Evolutionary conservation across 768 basidiomycete genomes (phyloP).

Genomic region (Leccinum longicurvipes): DNA sequence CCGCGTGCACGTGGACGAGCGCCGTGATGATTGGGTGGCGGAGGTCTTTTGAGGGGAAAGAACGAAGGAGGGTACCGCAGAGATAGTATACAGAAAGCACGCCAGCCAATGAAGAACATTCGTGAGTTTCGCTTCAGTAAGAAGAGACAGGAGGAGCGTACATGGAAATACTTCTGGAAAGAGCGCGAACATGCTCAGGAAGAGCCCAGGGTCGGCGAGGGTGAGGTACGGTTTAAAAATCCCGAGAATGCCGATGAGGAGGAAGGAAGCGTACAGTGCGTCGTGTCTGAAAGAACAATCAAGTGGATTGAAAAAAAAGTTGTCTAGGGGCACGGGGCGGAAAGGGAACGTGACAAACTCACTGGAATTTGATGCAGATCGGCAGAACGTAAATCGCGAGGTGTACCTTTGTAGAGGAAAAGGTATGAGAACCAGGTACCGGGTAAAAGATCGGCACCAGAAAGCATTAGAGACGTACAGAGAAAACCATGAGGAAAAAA

Average conservation of each 20-base stretch:
- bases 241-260: slow-evolving; percentile 73
- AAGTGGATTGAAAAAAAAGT: neutral
- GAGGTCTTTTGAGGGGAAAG: slow-evolving; percentile 52
- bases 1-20: slow-evolving; percentile 79
- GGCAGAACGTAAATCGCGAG: slow-evolving; percentile 80
- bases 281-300: slow-evolving; percentile 57
- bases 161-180: slow-evolving; percentile 85
- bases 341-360: slow-evolving; percentile 19
- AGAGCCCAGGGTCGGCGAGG: slow-evolving; percentile 84
- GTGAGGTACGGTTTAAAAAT: slow-evolving; percentile 93
- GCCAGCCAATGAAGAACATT: neutral
- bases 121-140: neutral
- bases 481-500: slow-evolving; percentile 94
- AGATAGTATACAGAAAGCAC: neutral
- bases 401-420: slow-evolving; percentile 57
- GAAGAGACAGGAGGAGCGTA: slow-evolving; percentile 38
- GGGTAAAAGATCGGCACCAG: neutral
- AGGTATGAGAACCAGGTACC: neutral
- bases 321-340: neutral
- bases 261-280: slow-evolving; percentile 72
- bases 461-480: slow-evolving; percentile 45
- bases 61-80: neutral
- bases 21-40: slow-evolving; percentile 81
- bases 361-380: slow-evolving; percentile 87
- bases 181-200: slow-evolving; percentile 72